Conservation (phyloP, 2,329 filamentous ascomycete species). For the Pseudonectria buxi region DNA sequence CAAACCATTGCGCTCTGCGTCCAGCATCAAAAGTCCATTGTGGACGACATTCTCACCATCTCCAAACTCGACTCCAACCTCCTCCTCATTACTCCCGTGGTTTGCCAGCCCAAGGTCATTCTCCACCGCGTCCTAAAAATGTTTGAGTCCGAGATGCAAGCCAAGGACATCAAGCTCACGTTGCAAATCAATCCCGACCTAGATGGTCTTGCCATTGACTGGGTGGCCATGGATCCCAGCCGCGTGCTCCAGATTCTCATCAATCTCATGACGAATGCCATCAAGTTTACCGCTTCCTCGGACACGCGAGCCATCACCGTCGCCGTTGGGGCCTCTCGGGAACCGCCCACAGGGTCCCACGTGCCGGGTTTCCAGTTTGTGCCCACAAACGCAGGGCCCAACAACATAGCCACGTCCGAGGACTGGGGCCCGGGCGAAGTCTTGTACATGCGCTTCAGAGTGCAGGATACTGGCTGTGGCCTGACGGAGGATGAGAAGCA, state of each 20-base stretch:
- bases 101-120: conserved; percentile 57
- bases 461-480: conserved; percentile 60
- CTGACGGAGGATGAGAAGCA: conserved; percentile 57
- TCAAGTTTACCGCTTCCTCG: conserved; percentile 60
- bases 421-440: conserved; percentile 28
- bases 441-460: conserved; percentile 41
- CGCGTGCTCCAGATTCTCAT: conserved; percentile 72
- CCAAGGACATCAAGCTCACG: conserved; percentile 56
- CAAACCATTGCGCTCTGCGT: conserved; percentile 70
- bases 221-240: conserved; percentile 62
- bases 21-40: conserved; percentile 69
- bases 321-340: conserved; percentile 38
- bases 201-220: conserved; percentile 48
- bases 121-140: conserved; percentile 63
- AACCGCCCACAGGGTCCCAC: neutral
- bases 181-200: conserved; percentile 56
- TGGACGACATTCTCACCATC: conserved; percentile 64
- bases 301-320: conserved; percentile 37
- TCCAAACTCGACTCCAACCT: conserved; percentile 70
- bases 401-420: conserved; percentile 11
- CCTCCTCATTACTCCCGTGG: conserved; percentile 61
- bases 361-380: conserved; percentile 9
- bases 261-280: conserved; percentile 70
- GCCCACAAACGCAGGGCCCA: conserved; percentile 4
- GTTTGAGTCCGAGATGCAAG: conserved; percentile 66